Conservation (phyloP, 352 stramenopile species). For the Globisporangium abappressorium region DNA sequence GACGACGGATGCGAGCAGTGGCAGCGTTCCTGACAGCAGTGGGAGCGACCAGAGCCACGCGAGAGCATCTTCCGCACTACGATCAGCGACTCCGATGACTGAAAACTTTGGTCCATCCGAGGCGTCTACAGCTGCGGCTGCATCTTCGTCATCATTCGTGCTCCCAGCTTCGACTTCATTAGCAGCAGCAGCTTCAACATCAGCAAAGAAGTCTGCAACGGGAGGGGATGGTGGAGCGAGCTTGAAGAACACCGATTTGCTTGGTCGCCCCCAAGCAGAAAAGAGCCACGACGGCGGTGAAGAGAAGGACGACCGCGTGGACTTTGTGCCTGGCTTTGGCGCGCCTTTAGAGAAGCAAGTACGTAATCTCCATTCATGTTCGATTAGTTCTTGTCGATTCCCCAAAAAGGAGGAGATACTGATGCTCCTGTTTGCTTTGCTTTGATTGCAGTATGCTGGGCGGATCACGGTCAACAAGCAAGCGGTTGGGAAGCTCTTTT, state of each 20-base stretch:
- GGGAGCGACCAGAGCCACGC: background rate
- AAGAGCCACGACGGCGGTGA: conserved; percentile 9
- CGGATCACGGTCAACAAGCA: conserved; percentile 57
- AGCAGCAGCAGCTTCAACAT: background rate
- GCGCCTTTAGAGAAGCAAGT: conserved; percentile 64
- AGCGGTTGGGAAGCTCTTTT: conserved; percentile 68
- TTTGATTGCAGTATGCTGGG: conserved; percentile 54
- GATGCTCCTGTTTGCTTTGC: background rate
- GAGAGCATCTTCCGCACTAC: conserved; percentile 5
- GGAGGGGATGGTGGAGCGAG: background rate
- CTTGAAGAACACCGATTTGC: conserved; percentile 10
- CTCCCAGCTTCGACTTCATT: conserved; percentile 13
- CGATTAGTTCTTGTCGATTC: background rate
- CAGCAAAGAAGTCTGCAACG: background rate
- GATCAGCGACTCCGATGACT: background rate
- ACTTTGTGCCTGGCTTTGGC: conserved; percentile 68
- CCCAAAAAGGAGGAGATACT: background rate
- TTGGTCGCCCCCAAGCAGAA: conserved; percentile 5
- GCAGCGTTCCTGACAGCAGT: conserved; percentile 13
- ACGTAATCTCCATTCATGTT: conserved; percentile 16
- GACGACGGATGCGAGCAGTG: background rate
- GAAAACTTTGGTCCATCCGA: background rate
- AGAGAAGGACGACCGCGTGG: conserved; percentile 36
- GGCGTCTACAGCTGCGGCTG: conserved; percentile 12
- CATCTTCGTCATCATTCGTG: conserved; percentile 3